A percentile compares a stretch with the other conserved stretches of the same genome.
These are phyloP conservation scores for Chrysophaeum taylorii DNA, from an alignment of 352 stramenopile species.

Conservation along the genomic window DNA sequence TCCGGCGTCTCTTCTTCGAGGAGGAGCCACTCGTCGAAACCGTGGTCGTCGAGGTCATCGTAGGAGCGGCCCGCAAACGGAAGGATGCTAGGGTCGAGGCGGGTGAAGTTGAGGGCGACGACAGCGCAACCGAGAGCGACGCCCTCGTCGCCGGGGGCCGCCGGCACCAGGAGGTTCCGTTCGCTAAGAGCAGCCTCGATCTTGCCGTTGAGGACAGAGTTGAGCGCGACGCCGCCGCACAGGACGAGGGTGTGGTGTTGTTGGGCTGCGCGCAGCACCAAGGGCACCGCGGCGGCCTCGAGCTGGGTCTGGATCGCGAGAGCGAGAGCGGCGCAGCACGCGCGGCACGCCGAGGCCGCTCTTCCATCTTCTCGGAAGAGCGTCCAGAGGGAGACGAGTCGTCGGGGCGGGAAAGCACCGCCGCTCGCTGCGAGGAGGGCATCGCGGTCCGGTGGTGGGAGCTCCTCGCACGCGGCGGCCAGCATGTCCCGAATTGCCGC, in stretches of 20 bases:
- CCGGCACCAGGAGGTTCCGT: conserved; percentile 25
- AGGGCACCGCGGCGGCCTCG: conserved; percentile 29
- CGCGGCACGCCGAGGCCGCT: background rate
- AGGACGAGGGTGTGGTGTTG: conserved; percentile 27
- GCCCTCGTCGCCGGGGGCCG: conserved; percentile 30
- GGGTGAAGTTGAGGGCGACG: background rate
- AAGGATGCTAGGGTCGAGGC: background rate
- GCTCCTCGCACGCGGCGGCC: conserved; percentile 10
- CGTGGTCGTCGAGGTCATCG: background rate
- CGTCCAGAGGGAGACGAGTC: too few species aligned
- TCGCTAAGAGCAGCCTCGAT: conserved; percentile 22
- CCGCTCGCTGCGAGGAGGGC: background rate
- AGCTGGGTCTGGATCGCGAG: conserved; percentile 26
- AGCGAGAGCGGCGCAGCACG: conserved; percentile 30
- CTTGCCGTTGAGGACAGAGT: conserved; percentile 36
- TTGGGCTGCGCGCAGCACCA: conserved; percentile 19
- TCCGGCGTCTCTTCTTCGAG: background rate
- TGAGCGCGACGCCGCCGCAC: conserved; percentile 35
- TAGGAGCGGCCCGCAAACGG: background rate
- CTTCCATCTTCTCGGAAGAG: background rate
- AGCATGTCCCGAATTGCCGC: conserved; percentile 14
- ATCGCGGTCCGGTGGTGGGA: background rate
- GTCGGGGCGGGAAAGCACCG: background rate
- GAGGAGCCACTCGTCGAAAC: conserved; percentile 13
- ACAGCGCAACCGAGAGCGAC: conserved; percentile 26